Conservation (phyloP, 2,329 filamentous ascomycete genomes). For the Balansia obtecta region DNA sequence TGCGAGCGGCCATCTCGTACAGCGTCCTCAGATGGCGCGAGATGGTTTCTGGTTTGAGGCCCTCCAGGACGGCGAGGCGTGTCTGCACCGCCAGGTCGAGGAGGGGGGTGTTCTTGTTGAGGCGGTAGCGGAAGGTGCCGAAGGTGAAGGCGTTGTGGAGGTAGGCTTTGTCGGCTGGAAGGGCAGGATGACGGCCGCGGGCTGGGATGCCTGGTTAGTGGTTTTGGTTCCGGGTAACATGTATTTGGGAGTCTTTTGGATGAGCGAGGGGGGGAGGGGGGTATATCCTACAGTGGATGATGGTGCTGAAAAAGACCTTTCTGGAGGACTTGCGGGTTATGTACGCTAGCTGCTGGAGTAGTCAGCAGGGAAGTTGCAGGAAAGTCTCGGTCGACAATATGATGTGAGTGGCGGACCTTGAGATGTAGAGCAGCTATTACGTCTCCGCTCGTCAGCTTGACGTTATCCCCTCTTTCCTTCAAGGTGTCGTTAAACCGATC, state of each 20-base stretch:
- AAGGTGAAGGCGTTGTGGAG: conserved; percentile 11
- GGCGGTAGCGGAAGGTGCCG: conserved; percentile 1
- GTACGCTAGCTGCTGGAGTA: background rate
- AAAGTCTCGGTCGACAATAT: background rate
- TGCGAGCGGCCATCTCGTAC: conserved; percentile 3
- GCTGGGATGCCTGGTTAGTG: conserved; percentile 1
- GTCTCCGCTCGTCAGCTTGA: conserved; percentile 7
- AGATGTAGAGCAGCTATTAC: background rate
- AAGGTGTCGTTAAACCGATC: background rate
- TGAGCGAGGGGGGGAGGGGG: too few relatives aligned
- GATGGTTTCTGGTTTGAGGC: conserved; percentile 12
- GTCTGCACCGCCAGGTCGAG: conserved; percentile 8
- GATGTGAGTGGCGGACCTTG: background rate
- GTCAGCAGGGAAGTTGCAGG: too few relatives aligned
- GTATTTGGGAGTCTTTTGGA: background rate
- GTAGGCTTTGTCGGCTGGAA: conserved; percentile 7
- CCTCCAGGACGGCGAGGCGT: conserved; percentile 12
- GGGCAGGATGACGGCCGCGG: conserved; percentile 8
- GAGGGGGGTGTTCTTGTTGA: conserved; percentile 7
- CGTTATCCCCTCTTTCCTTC: conserved; percentile 2
- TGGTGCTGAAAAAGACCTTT: background rate
- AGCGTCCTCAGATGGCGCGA: conserved; percentile 7
- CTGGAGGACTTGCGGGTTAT: background rate
- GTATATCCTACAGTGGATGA: background rate
- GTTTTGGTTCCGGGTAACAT: background rate